Percentiles rank a stretch among this genome's conserved stretches.
Evolutionary conservation across 148 eudicot genomes (phyloP).

Genomic region (Talinum fruticosum): DNA sequence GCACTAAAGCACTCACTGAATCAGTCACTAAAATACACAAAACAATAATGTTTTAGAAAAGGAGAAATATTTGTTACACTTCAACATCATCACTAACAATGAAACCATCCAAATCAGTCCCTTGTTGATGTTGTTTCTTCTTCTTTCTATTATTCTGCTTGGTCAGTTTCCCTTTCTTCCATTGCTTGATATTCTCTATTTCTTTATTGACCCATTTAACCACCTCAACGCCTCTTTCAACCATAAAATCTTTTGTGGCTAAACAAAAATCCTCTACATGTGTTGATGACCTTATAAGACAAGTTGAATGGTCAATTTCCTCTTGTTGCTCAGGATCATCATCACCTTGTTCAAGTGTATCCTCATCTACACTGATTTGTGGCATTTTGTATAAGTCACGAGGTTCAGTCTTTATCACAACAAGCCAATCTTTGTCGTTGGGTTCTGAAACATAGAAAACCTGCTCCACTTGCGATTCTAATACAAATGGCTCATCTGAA

Average conservation of each 20-base stretch:
- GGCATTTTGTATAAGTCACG: conserved; percentile 8
- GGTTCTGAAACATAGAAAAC: not conserved
- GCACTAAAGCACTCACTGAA: no score
- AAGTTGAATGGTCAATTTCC: not conserved
- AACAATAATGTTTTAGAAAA: not conserved
- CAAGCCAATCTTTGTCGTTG: not conserved
- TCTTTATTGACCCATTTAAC: not conserved
- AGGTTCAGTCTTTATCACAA: conserved; percentile 7
- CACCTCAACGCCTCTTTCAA: not conserved
- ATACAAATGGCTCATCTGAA: not conserved
- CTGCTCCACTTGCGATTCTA: conserved; percentile 14
- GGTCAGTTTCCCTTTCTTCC: not conserved
- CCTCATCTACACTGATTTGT: not conserved
- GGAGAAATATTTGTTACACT: no score
- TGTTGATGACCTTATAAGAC: not conserved
- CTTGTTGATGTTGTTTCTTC: not conserved
- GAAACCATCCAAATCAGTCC: not conserved
- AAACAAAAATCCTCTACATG: not conserved
- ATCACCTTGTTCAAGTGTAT: not conserved
- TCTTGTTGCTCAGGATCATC: not conserved
- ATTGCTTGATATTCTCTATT: not conserved
- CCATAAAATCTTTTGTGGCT: not conserved
- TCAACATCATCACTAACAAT: not conserved
- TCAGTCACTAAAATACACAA: no score
- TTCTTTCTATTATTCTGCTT: not conserved